Evolutionary conservation across 208 protist genomes (phyloP).

Genomic region (Trypanosoma mega): DNA sequence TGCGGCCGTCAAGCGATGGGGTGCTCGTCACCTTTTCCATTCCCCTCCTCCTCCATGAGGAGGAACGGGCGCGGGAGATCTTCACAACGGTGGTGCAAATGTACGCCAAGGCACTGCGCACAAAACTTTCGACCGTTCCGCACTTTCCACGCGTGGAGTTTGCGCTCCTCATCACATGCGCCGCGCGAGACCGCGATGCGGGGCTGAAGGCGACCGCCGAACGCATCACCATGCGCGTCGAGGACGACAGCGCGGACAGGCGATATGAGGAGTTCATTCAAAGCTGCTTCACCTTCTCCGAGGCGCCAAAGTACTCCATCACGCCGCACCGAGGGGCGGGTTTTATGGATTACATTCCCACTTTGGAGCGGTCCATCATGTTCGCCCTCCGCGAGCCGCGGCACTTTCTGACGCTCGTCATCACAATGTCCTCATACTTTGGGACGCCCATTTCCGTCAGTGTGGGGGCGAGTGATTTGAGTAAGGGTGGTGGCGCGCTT

Average conservation of each 20-base stretch:
- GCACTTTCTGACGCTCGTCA: conserved; percentile 43
- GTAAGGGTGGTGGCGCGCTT: not conserved
- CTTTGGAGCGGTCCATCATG: conserved; percentile 35
- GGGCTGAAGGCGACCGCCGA: conserved; percentile 24
- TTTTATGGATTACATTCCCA: conserved; percentile 42
- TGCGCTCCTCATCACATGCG: conserved; percentile 27
- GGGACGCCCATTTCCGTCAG: conserved; percentile 40
- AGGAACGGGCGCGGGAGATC: conserved; percentile 7
- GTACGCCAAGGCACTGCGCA: conserved; percentile 40
- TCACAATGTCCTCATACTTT: conserved; percentile 31
- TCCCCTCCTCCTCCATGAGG: conserved; percentile 30
- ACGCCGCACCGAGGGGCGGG: conserved; percentile 12
- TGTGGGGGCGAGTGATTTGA: conserved; percentile 11
- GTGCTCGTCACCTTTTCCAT: conserved; percentile 32
- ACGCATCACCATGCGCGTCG: conserved; percentile 27
- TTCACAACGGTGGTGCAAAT: conserved; percentile 36
- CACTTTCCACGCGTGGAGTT: conserved; percentile 25
- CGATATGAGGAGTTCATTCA: conserved; percentile 32
- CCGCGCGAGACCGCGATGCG: not conserved
- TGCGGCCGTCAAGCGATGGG: conserved; percentile 7
- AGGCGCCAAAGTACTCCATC: conserved; percentile 28
- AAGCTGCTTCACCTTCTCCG: conserved; percentile 29
- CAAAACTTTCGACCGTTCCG: conserved; percentile 1
- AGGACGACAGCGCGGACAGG: conserved; percentile 3
- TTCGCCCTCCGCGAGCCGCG: conserved; percentile 36